phyloP scores from a whole-genome alignment of 2,329 filamentous ascomycete species.

The Diaporthe sp. region DNA sequence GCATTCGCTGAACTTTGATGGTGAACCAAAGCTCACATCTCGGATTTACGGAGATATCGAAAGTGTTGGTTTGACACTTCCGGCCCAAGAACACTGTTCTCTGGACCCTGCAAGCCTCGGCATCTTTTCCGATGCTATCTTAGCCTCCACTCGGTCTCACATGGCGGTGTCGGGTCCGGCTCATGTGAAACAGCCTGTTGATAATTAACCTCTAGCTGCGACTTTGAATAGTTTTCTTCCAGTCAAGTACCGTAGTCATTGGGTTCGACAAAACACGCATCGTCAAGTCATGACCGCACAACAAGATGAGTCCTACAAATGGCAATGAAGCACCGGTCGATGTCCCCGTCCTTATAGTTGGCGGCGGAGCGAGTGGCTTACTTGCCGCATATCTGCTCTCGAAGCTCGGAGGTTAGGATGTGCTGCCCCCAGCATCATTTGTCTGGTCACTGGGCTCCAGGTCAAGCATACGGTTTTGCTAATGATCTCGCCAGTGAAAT shows the following conservation, averaged over 20 bases:
- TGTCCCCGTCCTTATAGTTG: slow-evolving; percentile 53
- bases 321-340: slow-evolving; percentile 34
- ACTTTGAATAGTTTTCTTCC: too few relatives aligned
- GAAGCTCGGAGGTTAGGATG: slow-evolving; percentile 46
- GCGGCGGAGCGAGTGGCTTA: slow-evolving; percentile 54
- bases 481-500: slow-evolving; percentile 43
- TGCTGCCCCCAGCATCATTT: too few relatives aligned
- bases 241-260: too few relatives aligned
- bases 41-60: background rate
- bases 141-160: slow-evolving; percentile 20
- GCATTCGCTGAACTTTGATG: too few relatives aligned
- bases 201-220: too few relatives aligned
- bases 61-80: background rate
- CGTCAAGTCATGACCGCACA: too few relatives aligned
- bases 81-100: background rate
- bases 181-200: background rate
- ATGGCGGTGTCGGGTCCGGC: background rate
- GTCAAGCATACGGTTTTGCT: background rate
- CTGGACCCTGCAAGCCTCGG: background rate
- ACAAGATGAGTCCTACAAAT: background rate
- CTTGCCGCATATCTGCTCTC: slow-evolving; percentile 52
- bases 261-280: too few relatives aligned
- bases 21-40: background rate
- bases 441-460: background rate
- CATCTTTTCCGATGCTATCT: slow-evolving; percentile 8